Evolutionary conservation across 2,329 filamentous ascomycete species (phyloP).

Genomic region (Hortaea sp.): DNA sequence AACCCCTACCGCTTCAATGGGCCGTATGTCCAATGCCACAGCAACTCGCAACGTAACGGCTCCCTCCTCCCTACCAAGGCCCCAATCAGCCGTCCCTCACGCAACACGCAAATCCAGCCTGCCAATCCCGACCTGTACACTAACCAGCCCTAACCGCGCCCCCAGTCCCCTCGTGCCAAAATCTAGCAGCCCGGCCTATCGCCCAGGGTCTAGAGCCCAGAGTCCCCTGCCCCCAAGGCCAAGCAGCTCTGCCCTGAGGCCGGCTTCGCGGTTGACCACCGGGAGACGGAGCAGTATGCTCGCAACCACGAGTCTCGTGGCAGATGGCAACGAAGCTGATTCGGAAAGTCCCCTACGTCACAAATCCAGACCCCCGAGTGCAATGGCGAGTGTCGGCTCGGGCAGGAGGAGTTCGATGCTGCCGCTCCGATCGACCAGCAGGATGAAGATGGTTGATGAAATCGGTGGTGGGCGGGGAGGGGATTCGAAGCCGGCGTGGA

Average conservation of each 20-base stretch:
- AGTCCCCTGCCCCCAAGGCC: slow-evolving; percentile 8
- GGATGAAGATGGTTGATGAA: not conserved
- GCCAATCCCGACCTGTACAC: not conserved
- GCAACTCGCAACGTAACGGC: slow-evolving; percentile 2
- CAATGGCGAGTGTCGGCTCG: slow-evolving; percentile 2
- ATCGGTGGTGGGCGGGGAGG: no score
- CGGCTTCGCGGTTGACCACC: slow-evolving; percentile 7
- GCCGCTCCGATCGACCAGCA: slow-evolving; percentile 4
- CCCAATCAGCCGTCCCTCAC: not conserved
- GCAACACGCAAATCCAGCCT: slow-evolving; percentile 3
- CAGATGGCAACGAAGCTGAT: slow-evolving; percentile 21
- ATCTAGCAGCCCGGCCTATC: slow-evolving; percentile 1
- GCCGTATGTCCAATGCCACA: not conserved
- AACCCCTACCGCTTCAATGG: not conserved
- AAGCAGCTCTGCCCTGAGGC: slow-evolving; percentile 11
- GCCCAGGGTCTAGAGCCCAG: not conserved
- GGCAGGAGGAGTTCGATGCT: slow-evolving; percentile 14
- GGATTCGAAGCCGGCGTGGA: not conserved
- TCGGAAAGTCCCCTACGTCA: slow-evolving; percentile 15
- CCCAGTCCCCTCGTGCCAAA: slow-evolving; percentile 10
- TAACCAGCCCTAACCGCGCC: slow-evolving; percentile 12
- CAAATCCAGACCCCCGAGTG: slow-evolving; percentile 11
- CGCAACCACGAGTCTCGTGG: slow-evolving; percentile 5
- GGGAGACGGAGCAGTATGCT: slow-evolving; percentile 15
- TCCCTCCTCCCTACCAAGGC: slow-evolving; percentile 1